Percentiles rank a stretch among this genome's conserved stretches.
phyloP scores from a whole-genome alignment of 208 protist genomes.

The Trypanosoma avium region DNA sequence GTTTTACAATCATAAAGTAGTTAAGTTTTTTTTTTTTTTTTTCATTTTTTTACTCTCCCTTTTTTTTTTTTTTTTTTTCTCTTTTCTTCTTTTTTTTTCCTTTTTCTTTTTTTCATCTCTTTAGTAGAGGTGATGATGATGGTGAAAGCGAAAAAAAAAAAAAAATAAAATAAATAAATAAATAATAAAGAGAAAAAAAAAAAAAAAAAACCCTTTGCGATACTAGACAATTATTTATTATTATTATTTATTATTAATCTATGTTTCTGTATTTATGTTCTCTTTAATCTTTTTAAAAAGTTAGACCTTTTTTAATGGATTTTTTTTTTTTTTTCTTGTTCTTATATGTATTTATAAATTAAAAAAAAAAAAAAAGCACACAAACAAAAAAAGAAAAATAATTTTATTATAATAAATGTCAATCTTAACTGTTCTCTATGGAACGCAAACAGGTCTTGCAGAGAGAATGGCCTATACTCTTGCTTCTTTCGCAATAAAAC shows the following conservation, averaged over 20 bases:
- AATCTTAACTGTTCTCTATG: conserved; percentile 71
- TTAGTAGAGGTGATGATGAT: too few relatives aligned
- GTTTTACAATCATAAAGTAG: conserved; percentile 20
- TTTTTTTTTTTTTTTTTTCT: not conserved
- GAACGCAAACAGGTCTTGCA: conserved; percentile 78
- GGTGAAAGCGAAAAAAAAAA: too few relatives aligned
- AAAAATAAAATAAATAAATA: too few relatives aligned
- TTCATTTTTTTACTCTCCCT: not conserved
- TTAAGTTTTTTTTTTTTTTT: not conserved
- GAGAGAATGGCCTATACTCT: conserved; percentile 66
- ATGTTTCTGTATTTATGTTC: not conserved
- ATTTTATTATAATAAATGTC: not conserved
- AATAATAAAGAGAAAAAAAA: too few relatives aligned
- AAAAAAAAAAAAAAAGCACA: not conserved
- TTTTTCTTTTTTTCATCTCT: conserved; percentile 19
- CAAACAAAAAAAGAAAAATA: conserved; percentile 10
- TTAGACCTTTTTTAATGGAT: too few relatives aligned
- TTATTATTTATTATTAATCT: conserved; percentile 1
- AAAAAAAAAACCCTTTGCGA: too few relatives aligned
- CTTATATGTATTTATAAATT: too few relatives aligned
- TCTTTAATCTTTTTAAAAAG: not conserved
- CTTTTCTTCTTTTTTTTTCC: too few relatives aligned
- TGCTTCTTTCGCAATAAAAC: conserved; percentile 49
- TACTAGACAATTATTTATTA: too few relatives aligned
- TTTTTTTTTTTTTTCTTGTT: not conserved